Evolutionary conservation across 1,284 basidiomycete genomes (phyloP).

Genomic region (Porogramme epimiltina): DNA sequence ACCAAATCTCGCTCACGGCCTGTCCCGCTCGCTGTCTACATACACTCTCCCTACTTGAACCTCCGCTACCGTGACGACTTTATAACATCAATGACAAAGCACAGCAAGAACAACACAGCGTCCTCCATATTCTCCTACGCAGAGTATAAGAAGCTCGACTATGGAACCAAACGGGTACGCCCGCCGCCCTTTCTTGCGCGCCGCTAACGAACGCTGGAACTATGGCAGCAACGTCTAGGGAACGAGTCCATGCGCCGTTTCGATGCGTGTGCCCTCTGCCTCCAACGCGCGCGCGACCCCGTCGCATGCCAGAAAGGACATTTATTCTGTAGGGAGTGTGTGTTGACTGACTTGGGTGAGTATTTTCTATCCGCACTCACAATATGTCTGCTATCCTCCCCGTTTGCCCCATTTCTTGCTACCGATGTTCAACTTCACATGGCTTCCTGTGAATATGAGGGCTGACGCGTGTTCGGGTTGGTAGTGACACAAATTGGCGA

Average conservation of each 20-base stretch:
- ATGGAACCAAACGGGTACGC: conserved; percentile 75
- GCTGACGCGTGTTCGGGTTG: no score
- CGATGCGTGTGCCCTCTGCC: conserved; percentile 85
- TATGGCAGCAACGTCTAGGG: conserved; percentile 81
- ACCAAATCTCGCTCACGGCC: no score
- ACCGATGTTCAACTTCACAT: no score
- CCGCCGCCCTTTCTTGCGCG: neutral
- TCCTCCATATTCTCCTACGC: conserved; percentile 86
- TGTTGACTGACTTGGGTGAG: conserved; percentile 74
- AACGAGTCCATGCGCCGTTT: conserved; percentile 89
- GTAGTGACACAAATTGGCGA: conserved; percentile 86
- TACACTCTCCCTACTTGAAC: neutral
- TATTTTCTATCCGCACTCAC: conserved; percentile 7
- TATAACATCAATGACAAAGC: conserved; percentile 67
- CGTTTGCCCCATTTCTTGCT: neutral
- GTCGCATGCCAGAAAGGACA: conserved; percentile 85
- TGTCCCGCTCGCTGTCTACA: no score
- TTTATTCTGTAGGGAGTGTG: conserved; percentile 89
- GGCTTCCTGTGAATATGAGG: no score
- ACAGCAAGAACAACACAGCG: conserved; percentile 88
- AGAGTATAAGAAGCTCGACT: conserved; percentile 81
- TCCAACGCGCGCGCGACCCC: conserved; percentile 79
- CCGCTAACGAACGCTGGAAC: conserved; percentile 16
- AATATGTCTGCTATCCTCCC: conserved; percentile 15
- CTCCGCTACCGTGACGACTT: neutral